Evolutionary conservation across 345 rosid species (phyloP), one percentile per base, ranked within the genome.

Genomic region (Hevea brasiliensis): DNA sequence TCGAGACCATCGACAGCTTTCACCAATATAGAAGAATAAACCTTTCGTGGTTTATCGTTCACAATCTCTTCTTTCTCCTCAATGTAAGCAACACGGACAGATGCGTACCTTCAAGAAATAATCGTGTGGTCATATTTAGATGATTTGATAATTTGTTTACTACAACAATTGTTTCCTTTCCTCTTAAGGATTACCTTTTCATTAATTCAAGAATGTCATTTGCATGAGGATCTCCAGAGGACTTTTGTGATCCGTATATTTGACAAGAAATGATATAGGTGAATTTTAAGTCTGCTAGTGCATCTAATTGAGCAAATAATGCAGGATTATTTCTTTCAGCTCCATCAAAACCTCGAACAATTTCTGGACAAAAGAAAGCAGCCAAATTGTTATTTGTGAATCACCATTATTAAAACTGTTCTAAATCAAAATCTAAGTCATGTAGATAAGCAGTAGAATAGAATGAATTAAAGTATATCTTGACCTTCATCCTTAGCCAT

Each of bases 11-110:
- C 81, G 73, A 92, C 94, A 65, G 93, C 94, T 83, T 94, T 94
- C 50, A 91, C 90, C 89, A 94, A 61, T 81, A 92, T 53, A 61
- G 98, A 94, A 65, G 88, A 90, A 85, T 92, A 94, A 78, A 88
- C 87, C 80, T 87, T 93, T 62, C 21, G 37, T 29, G 80, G 83
- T 71, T 68, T 65, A 60, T 81, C 71, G 29, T 26, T 80, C 74
- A 70, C 81, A 23, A 88, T 83, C 78, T 85, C 96, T 80, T 94
- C 97, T 85, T 90, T 92, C 89, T 92, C 98, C 81, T 92, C 97
- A 63, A 92, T 89, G 78, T 94, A 92, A 76, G 98, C 97, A 76
- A 94, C 91, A 66, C 97, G 98, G 9, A 94, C 85, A 67, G 97
- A 85, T 59, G 98, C 87, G 71, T 92, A 85, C 89, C 98, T 94